These are phyloP conservation scores for Echeveria elegans DNA, from an alignment of 164 flowering plant genomes.

Conservation along the genomic window DNA sequence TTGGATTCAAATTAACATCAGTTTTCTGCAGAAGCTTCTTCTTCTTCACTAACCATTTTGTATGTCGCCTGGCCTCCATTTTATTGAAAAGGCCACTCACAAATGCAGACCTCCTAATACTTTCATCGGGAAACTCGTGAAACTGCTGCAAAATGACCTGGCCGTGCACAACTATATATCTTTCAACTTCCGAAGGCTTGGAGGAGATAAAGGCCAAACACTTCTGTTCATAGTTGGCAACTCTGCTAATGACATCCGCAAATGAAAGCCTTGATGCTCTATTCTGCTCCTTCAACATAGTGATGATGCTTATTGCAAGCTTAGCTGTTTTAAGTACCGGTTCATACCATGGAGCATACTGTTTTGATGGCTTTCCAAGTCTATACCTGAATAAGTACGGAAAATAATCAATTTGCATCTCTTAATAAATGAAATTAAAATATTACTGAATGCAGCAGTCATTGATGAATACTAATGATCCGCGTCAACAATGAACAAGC, in stretches of 20 bases:
- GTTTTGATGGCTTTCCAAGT: conserved; percentile 92
- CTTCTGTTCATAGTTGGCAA: conserved; percentile 34
- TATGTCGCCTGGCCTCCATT: conserved; percentile 76
- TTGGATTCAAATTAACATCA: conserved; percentile 58
- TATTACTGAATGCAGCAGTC: too few species aligned
- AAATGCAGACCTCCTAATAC: conserved; percentile 53
- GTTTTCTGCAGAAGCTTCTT: conserved; percentile 29
- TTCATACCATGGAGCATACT: conserved; percentile 85
- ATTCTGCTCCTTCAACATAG: conserved; percentile 58
- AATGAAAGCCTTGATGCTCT: conserved; percentile 70
- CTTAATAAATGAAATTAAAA: too few species aligned
- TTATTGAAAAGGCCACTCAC: conserved; percentile 44
- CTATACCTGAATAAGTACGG: conserved; percentile 68
- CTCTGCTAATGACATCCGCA: conserved; percentile 49
- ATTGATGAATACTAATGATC: not conserved
- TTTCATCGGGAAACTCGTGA: conserved; percentile 64
- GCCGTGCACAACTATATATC: conserved; percentile 80
- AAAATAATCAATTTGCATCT: too few species aligned
- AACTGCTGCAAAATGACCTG: conserved; percentile 71
- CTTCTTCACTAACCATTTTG: conserved; percentile 66
- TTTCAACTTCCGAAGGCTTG: conserved; percentile 47
- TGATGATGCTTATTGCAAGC: conserved; percentile 58
- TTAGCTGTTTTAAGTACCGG: conserved; percentile 65
- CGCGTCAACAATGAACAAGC: not conserved
- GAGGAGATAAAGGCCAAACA: conserved; percentile 55